These are phyloP conservation scores for Monosporozyma solicola DNA, from an alignment of 805 yeast species.

Conservation along the genomic window DNA sequence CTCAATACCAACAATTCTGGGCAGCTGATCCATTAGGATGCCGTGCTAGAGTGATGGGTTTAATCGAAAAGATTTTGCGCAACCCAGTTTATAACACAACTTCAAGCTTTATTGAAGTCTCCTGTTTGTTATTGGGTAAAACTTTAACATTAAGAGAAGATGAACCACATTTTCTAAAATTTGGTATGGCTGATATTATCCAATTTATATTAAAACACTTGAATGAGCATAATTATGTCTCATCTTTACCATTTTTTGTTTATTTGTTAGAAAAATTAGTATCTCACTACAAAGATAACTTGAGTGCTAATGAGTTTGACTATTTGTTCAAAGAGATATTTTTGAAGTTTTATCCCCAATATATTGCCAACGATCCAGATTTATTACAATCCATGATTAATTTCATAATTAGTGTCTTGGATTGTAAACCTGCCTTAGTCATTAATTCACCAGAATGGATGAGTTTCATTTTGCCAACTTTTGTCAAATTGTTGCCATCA, in stretches of 20 bases:
- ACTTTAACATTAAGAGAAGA: slow-evolving; percentile 20
- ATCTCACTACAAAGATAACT: slow-evolving; percentile 28
- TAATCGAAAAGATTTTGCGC: slow-evolving; percentile 33
- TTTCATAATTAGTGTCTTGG: slow-evolving; percentile 43
- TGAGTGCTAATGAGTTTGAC: slow-evolving; percentile 30
- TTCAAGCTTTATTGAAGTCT: slow-evolving; percentile 48
- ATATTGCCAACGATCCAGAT: slow-evolving; percentile 50
- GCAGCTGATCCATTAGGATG: slow-evolving; percentile 37
- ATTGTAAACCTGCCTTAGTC: slow-evolving; percentile 41
- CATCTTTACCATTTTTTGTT: slow-evolving; percentile 37
- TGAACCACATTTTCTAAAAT: slow-evolving; percentile 26
- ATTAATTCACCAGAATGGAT: slow-evolving; percentile 27
- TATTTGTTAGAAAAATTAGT: slow-evolving; percentile 39
- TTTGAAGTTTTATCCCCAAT: slow-evolving; percentile 25
- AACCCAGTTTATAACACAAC: slow-evolving; percentile 33
- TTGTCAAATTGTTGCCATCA: slow-evolving; percentile 27
- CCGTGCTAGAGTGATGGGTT: slow-evolving; percentile 36
- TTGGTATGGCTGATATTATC: slow-evolving; percentile 22
- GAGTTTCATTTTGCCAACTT: slow-evolving; percentile 22
- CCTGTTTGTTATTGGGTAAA: slow-evolving; percentile 47
- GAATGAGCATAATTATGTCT: slow-evolving; percentile 21
- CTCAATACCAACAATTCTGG: slow-evolving; percentile 39
- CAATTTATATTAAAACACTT: slow-evolving; percentile 20
- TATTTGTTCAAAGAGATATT: slow-evolving; percentile 34
- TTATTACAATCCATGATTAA: slow-evolving; percentile 42